Percentiles rank a stretch among this genome's conserved stretches.
phyloP scores from a whole-genome alignment of 2,329 filamentous ascomycete species.

The Cladosporium sp. region DNA sequence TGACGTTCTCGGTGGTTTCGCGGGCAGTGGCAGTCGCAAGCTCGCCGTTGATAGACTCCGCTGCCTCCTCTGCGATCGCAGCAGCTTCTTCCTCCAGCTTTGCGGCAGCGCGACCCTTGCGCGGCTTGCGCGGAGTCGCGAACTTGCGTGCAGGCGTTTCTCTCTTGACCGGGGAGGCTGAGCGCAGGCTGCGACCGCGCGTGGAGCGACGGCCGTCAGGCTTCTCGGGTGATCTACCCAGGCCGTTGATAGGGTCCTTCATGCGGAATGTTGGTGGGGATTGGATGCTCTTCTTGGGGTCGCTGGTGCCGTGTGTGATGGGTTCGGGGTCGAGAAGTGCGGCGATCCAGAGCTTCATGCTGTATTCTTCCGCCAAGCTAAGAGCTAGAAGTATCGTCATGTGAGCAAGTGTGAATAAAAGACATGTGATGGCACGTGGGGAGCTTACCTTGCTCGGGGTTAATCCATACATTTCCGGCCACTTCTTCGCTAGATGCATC shows the following conservation, averaged over 20 bases:
- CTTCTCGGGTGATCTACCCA: constrained; percentile 23
- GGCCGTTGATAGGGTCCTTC: constrained; percentile 27
- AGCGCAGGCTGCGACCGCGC: constrained; percentile 52
- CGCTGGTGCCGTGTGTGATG: constrained; percentile 62
- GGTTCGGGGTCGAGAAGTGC: constrained; percentile 87
- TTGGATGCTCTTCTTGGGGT: constrained; percentile 60
- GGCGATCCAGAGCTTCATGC: constrained; percentile 78
- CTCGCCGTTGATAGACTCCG: constrained; percentile 19
- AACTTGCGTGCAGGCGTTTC: constrained; percentile 38
- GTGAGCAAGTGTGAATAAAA: constrained; percentile 11
- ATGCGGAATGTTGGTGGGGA: constrained; percentile 71
- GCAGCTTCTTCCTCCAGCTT: constrained; percentile 25
- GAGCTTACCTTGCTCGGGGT: constrained; percentile 62
- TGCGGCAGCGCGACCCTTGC: constrained; percentile 37
- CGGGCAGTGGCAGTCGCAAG: constrained; percentile 11
- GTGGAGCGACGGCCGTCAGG: constrained; percentile 21
- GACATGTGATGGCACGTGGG: constrained; percentile 7
- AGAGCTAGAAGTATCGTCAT: constrained; percentile 55
- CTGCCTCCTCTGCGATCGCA: constrained; percentile 21
- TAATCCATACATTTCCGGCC: constrained; percentile 94
- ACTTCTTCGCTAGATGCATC: constrained; percentile 87
- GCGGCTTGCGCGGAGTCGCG: constrained; percentile 50
- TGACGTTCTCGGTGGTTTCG: constrained; percentile 48
- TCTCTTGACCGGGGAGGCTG: constrained; percentile 45
- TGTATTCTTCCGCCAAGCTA: constrained; percentile 78